phyloP scores from a whole-genome alignment of 106 monocot genomes.

The Alisma plantagoaquatica region DNA sequence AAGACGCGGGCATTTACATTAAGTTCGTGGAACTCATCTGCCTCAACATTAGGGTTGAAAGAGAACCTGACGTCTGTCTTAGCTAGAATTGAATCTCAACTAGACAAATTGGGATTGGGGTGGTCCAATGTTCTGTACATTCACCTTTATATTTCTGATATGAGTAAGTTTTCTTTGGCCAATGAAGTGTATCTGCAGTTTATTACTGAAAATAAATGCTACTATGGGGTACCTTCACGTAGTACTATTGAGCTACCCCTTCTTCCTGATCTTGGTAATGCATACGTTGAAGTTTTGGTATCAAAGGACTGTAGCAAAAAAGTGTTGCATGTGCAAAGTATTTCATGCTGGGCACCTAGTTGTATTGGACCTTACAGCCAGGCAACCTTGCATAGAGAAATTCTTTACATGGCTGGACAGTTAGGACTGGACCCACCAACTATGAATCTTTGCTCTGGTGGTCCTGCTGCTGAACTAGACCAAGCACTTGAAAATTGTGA shows the following conservation, averaged over 20 bases:
- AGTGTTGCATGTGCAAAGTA: conserved; percentile 97
- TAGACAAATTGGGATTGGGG: conserved; percentile 43
- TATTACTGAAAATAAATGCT: conserved; percentile 74
- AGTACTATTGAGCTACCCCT: conserved; percentile 87
- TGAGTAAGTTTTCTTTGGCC: conserved; percentile 62
- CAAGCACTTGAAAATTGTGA: conserved; percentile 62
- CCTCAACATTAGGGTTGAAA: conserved; percentile 47
- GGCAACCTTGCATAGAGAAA: too few species aligned
- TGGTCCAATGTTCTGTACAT: conserved; percentile 85
- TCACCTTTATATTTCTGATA: conserved; percentile 90
- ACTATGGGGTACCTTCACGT: conserved; percentile 81
- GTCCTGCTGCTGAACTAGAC: conserved; percentile 45
- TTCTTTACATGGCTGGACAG: too few species aligned
- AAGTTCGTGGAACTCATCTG: conserved; percentile 58
- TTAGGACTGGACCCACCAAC: conserved; percentile 82
- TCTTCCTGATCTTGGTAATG: conserved; percentile 44
- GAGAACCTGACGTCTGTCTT: conserved; percentile 46
- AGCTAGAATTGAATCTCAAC: conserved; percentile 41
- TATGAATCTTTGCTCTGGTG: conserved; percentile 55
- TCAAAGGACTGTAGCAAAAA: conserved; percentile 44
- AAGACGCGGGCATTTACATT: conserved; percentile 48
- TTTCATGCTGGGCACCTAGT: conserved; percentile 99
- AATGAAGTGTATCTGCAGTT: conserved; percentile 82
- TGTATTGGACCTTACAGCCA: conserved; percentile 99
- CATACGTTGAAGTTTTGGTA: conserved; percentile 75